Percentiles rank a stretch among this genome's conserved stretches.
Conservation (phyloP, 148 eudicot species). For the Linanthus parryae region DNA sequence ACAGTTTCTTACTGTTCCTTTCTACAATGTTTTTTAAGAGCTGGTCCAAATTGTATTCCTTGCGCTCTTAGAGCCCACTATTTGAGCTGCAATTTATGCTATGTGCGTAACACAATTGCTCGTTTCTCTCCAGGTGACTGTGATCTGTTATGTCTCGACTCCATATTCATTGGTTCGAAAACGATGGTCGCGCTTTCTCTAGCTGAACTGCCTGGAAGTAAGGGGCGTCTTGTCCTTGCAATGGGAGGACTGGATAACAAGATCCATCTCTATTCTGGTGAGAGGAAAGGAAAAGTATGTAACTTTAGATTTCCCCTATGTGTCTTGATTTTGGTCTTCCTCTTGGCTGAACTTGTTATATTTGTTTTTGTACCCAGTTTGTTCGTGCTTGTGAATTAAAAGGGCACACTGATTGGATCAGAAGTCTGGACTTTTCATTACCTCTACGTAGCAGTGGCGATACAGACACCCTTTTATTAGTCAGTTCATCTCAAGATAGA, state of each 20-base stretch:
- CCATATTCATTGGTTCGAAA: conserved; percentile 62
- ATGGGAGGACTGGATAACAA: conserved; percentile 95
- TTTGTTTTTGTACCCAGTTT: conserved; percentile 40
- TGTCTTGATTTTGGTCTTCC: conserved; percentile 2
- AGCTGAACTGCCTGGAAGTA: conserved; percentile 62
- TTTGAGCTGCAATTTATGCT: too few species aligned
- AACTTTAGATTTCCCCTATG: background rate
- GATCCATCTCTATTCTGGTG: conserved; percentile 82
- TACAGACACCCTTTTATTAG: conserved; percentile 47
- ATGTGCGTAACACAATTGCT: too few species aligned
- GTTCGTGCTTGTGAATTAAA: conserved; percentile 80
- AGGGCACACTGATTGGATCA: conserved; percentile 97
- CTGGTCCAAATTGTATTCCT: too few species aligned
- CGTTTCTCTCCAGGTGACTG: conserved; percentile 51
- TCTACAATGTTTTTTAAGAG: too few species aligned
- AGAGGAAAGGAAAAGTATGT: conserved; percentile 73
- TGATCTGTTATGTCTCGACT: conserved; percentile 52
- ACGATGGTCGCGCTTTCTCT: conserved; percentile 90
- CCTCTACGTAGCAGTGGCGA: conserved; percentile 52
- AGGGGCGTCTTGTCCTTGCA: conserved; percentile 58
- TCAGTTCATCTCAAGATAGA: conserved; percentile 89
- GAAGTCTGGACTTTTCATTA: conserved; percentile 86
- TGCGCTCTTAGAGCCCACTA: too few species aligned
- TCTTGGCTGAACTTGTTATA: conserved; percentile 1
- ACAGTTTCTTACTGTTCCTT: too few species aligned